Evolutionary conservation across 2,329 filamentous ascomycete genomes (phyloP).

Genomic region (Dactylellina leptospora): DNA sequence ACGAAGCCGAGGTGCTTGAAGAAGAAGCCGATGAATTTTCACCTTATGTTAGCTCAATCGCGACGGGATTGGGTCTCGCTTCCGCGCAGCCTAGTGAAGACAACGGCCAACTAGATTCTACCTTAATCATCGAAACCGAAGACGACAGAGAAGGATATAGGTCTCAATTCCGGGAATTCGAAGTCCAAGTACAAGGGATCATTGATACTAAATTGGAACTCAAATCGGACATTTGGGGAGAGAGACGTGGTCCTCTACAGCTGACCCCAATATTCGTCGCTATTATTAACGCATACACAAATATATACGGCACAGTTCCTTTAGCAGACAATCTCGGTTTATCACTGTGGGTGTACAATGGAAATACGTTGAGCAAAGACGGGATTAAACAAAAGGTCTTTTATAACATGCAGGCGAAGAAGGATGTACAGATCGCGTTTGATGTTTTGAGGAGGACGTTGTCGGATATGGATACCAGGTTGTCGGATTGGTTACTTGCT

Average conservation of each 20-base stretch:
- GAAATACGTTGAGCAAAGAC: conserved; percentile 3
- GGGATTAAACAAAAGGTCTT: background rate
- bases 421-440: conserved; percentile 22
- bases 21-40: conserved; percentile 26
- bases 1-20: conserved; percentile 19
- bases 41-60: background rate
- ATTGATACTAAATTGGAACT: conserved; percentile 9
- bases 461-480: background rate
- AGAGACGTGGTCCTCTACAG: background rate
- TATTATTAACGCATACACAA: background rate
- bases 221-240: conserved; percentile 11
- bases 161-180: conserved; percentile 4
- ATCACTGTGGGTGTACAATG: conserved; percentile 23
- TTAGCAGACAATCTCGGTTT: background rate
- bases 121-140: no score
- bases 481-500: background rate
- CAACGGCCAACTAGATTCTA: no score
- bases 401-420: conserved; percentile 18
- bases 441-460: background rate
- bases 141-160: background rate
- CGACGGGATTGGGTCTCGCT: background rate
- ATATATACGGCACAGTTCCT: background rate
- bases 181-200: conserved; percentile 19
- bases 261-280: background rate
- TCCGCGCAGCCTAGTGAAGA: background rate